A percentile compares a stretch with the other conserved stretches of the same genome.
Conservation (phyloP, 2,329 filamentous ascomycete species). For the Colletotrichum tamarilloi region DNA sequence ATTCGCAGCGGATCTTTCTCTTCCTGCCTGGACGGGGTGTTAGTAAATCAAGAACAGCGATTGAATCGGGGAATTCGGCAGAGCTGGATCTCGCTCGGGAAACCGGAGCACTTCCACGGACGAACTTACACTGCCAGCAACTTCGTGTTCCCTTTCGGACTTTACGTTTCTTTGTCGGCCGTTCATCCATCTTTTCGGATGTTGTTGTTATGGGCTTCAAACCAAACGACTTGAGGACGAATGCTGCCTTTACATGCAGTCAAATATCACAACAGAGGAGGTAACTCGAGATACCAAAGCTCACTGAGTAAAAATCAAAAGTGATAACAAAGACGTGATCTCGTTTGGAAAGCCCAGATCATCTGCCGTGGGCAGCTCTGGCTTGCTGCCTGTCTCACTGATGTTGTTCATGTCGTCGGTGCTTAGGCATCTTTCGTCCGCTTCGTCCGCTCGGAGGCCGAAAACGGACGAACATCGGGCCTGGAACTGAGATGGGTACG, state of each 20-base stretch:
- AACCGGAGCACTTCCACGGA: conserved; percentile 1
- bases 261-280: neutral
- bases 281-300: neutral
- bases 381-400: neutral
- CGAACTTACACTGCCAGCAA: conserved; percentile 67
- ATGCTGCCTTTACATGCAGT: neutral
- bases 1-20: conserved; percentile 63
- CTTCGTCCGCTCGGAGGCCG: conserved; percentile 29
- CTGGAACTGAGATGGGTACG: neutral
- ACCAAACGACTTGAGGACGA: neutral
- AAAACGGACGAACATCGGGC: conserved; percentile 11
- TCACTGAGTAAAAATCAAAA: too few species aligned
- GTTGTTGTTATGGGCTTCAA: neutral
- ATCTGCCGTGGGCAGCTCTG: neutral
- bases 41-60: neutral
- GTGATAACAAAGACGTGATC: neutral
- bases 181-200: conserved; percentile 18
- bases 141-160: conserved; percentile 66
- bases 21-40: conserved; percentile 40
- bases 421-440: conserved; percentile 22
- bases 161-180: conserved; percentile 48
- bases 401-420: neutral
- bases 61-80: neutral
- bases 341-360: neutral
- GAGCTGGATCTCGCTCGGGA: neutral